Conservation (phyloP, 345 rosid species). For the Brassica rapa region DNA sequence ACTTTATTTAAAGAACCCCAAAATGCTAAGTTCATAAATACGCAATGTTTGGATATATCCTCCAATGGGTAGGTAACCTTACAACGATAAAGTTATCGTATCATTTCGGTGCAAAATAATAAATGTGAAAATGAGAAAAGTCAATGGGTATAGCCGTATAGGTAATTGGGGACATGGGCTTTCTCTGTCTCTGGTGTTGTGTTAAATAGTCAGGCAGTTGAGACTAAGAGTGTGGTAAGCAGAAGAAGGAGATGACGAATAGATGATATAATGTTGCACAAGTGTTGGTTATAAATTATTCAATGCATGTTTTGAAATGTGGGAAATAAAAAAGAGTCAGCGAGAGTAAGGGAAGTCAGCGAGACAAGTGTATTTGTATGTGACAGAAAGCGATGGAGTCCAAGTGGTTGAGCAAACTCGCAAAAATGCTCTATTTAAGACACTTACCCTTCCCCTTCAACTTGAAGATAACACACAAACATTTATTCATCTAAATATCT, state of each 20-base stretch:
- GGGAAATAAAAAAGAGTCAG: constrained; percentile 18
- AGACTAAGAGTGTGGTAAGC: not conserved
- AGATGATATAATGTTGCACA: constrained; percentile 3
- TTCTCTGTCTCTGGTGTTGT: constrained; percentile 6
- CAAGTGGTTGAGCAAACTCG: constrained; percentile 8
- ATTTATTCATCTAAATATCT: not conserved
- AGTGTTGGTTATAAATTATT: constrained; percentile 24
- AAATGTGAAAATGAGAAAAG: not conserved
- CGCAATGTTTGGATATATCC: not conserved
- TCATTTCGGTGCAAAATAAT: not conserved
- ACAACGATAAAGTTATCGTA: not conserved
- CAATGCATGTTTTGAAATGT: not conserved
- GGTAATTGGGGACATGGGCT: constrained; percentile 33
- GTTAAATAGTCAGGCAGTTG: constrained; percentile 32
- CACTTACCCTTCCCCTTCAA: constrained; percentile 1
- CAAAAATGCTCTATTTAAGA: constrained; percentile 24
- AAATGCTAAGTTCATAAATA: not conserved
- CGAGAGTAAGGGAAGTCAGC: constrained; percentile 15
- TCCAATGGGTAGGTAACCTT: not conserved
- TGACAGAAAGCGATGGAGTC: constrained; percentile 32
- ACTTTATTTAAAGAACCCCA: not conserved
- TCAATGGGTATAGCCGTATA: constrained; percentile 9
- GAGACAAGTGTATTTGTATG: constrained; percentile 23
- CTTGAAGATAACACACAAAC: not conserved
- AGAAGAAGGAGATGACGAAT: not conserved